Base-by-base conservation (phyloP, 257 asterid species). In the Solanum pinnatisectum region DNA sequence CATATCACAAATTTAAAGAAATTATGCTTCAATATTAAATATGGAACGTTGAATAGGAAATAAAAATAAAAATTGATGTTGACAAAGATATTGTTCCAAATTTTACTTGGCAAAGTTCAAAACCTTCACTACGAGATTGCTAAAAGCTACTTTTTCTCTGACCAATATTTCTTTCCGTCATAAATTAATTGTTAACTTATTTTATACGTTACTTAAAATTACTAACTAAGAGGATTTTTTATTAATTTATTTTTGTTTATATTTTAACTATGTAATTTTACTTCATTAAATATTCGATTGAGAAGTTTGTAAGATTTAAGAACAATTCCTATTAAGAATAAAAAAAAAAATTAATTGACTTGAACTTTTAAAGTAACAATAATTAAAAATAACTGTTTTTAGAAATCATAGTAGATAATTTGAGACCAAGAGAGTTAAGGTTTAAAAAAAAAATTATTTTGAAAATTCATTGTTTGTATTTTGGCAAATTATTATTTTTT, bases 131-230 rank as follows among this genome's bases (percentile, higher is more conserved):
- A 33, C 2, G 22, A 71, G 10, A 1, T 71, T 71, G 25, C 13
- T 33, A 33, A 16, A 15, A 1, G 42, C 8, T 33, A 16, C 5
- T 13, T 13, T 16, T 13, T 56, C 65, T 67, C 4, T 12, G 8
- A 67, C 2, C 4, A 27, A 27, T 67, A 67, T 0, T 27, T 13
- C 0, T 27, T 10, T 13, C 5, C 0, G 10, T 25, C 16, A 0
- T 7, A 27, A 65, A n/a, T n/a, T 65, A n/a, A 0, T 9, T 63
- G 5, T 9, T 0, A 0, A 0, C 4, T 18, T 56, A 0, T 56
- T 65, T n/a, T 65, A n/a, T 1, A n/a, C 8, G 16, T 11, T 65
- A 8, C 2, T 22, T 11, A 65, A 56, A 65, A 25, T 8, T n/a
- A 65, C 30, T 65, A n/a, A 1, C 0, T 65, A 65, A 63, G 6